Evolutionary conservation across 2,329 filamentous ascomycete genomes (phyloP), one percentile per base, ranked within the genome.

Genomic region (Aaosphaeria arxii): DNA sequence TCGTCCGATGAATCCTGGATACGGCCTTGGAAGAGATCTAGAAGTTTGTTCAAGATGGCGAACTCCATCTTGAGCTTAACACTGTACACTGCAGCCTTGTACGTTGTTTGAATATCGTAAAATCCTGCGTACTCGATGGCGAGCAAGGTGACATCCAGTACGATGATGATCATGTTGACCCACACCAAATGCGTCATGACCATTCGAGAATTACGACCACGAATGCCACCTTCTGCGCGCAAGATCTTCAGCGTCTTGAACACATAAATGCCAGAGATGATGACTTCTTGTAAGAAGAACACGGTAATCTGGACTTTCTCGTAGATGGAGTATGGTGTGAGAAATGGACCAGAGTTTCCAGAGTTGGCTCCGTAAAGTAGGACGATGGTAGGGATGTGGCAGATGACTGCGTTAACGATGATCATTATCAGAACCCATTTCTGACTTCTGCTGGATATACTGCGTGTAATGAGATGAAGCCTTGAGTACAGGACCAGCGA

Each of bases 401-500:
- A 45, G 33, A 53, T 51, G 35, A 83, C 53, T 13, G 72, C 71
- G 54, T 82, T 75, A 47, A 73, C 55, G 29, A 82, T 71, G 52
- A 85, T 84, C 75, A 84, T 80, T 36, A 58, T 67, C 0, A 83
- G 68, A 2, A 82, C 74, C 11, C 75, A 66, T 2, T 62, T 59
- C 6, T 71, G 66, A 42, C 80, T 75, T 7, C 5, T 35, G 11
- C 28, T 9, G 32, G n/a, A 31, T 11, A 38, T 55, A 45, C 43
- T 50, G 30, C 73, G 72, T 6, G 81, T 61, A 5, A 85, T 72
- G 1, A 85, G 70, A 57, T 84, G 80, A 0, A 85, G 71, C 3
- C 82, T 74, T 1, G 81, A 84, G 64, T 81, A 85, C 0, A 85
- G 67, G 1, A 85, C 82, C 11, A 84, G 50, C 0, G 77, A 75